Conservation (phyloP, 2,329 filamentous ascomycete species). For the Cladophialophora exuberans region DNA sequence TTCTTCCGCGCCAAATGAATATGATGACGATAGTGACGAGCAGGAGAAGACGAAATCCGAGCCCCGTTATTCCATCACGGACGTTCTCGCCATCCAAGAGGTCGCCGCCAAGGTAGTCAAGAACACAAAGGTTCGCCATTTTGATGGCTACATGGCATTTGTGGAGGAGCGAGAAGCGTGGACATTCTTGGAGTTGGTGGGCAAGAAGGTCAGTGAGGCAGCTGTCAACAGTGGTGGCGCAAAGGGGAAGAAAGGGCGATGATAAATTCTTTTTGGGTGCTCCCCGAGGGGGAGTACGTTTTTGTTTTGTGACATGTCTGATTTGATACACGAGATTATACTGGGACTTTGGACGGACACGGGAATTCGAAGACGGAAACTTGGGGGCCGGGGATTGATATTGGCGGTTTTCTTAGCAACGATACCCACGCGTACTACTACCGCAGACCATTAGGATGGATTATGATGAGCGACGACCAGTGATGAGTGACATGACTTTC, state of each 20-base stretch:
- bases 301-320: background rate
- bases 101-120: conserved; percentile 22
- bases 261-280: background rate
- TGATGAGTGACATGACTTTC: no score
- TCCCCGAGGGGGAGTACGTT: background rate
- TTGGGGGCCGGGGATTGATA: no score
- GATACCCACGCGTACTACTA: no score
- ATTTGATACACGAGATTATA: no score
- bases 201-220: conserved; percentile 21
- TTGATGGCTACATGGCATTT: conserved; percentile 25
- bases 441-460: no score
- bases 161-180: conserved; percentile 19
- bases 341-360: no score
- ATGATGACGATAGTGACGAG: background rate
- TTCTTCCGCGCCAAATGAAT: no score
- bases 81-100: conserved; percentile 10
- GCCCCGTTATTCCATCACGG: background rate
- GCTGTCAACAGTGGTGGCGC: no score
- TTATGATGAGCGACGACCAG: no score
- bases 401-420: no score
- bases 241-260: background rate
- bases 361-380: no score
- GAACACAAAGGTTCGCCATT: conserved; percentile 18
- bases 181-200: conserved; percentile 24
- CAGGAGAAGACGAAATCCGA: background rate